phyloP scores from a whole-genome alignment of 2,329 filamentous ascomycete genomes.

The Pleomassaria siparia region DNA sequence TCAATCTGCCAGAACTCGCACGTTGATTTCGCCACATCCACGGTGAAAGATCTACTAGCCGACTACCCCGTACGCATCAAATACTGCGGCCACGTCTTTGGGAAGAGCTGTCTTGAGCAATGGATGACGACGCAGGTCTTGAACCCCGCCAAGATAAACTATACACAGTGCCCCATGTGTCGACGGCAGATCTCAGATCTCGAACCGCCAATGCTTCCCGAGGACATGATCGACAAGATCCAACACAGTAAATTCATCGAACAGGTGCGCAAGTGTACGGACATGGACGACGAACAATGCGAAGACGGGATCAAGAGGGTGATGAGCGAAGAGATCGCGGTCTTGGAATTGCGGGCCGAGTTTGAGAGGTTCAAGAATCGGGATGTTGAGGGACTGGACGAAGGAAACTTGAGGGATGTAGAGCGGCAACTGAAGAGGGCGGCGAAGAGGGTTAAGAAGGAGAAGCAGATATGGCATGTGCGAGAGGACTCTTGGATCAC shows the following conservation, averaged over 20 bases:
- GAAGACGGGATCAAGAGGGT: slow-evolving; percentile 10
- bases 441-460: neutral
- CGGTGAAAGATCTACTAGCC: slow-evolving; percentile 14
- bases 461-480: neutral
- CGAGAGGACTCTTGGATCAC: neutral
- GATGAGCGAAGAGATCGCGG: slow-evolving; percentile 23
- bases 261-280: slow-evolving; percentile 11
- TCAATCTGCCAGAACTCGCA: slow-evolving; percentile 25
- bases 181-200: slow-evolving; percentile 18
- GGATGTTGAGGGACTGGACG: too few species aligned
- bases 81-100: slow-evolving; percentile 26
- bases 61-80: slow-evolving; percentile 30
- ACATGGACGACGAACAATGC: slow-evolving; percentile 15
- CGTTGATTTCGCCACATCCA: slow-evolving; percentile 11
- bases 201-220: slow-evolving; percentile 1
- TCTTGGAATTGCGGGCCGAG: slow-evolving; percentile 1
- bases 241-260: slow-evolving; percentile 6
- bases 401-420: neutral
- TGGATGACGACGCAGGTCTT: slow-evolving; percentile 26
- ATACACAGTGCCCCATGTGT: slow-evolving; percentile 25
- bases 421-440: neutral
- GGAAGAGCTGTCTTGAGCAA: slow-evolving; percentile 24
- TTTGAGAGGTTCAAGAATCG: neutral
- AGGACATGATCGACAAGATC: slow-evolving; percentile 8
- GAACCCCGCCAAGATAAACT: slow-evolving; percentile 21